Evolutionary conservation across 305 asterid genomes (phyloP).

Genomic region (Fraxinus sp.): DNA sequence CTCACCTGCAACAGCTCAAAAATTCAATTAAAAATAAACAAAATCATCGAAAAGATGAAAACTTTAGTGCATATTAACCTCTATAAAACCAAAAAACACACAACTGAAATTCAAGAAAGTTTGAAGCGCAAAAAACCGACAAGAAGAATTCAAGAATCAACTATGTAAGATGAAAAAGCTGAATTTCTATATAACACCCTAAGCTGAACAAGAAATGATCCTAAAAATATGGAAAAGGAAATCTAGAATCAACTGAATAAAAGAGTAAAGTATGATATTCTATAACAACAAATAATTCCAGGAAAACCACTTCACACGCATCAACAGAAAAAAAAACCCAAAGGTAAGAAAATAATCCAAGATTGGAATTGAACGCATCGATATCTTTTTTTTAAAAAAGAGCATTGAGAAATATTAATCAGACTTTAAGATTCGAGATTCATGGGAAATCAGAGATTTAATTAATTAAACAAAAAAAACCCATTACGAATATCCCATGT

Average conservation of each 20-base stretch:
- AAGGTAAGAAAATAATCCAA: background rate
- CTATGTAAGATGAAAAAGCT: background rate
- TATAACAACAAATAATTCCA: background rate
- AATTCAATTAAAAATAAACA: constrained; percentile 43
- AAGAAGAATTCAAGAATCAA: constrained; percentile 14
- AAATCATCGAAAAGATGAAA: constrained; percentile 34
- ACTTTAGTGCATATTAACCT: constrained; percentile 8
- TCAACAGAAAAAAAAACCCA: constrained; percentile 12
- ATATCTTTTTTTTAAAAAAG: background rate
- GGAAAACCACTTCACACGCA: background rate
- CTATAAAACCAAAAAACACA: background rate
- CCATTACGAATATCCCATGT: constrained; percentile 14
- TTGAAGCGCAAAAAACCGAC: background rate
- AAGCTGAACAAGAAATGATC: constrained; percentile 10
- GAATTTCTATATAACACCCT: constrained; percentile 13
- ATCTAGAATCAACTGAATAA: background rate
- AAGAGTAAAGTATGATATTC: background rate
- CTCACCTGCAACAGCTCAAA: constrained; percentile 42
- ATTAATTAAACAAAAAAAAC: constrained; percentile 3
- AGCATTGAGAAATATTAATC: constrained; percentile 5
- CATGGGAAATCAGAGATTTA: constrained; percentile 13
- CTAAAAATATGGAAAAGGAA: background rate
- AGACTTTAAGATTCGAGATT: constrained; percentile 27
- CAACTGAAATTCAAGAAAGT: constrained; percentile 1
- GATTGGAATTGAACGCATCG: background rate